Conservation (phyloP, 805 yeast genomes). For the Candida vartiovaarae region DNA sequence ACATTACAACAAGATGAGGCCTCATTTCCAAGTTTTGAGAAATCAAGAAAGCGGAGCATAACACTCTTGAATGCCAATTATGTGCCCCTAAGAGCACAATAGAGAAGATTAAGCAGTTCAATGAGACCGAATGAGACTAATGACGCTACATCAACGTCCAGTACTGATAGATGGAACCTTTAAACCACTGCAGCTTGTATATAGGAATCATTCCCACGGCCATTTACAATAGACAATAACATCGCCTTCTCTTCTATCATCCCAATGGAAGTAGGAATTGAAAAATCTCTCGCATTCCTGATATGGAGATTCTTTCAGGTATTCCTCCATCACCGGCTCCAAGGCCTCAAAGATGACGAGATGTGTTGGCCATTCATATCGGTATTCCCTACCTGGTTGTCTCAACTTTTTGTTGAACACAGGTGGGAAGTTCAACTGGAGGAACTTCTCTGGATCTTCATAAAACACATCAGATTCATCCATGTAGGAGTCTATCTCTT, state of each 20-base stretch:
- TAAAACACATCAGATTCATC: slow-evolving; percentile 89
- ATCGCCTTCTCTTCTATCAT: slow-evolving; percentile 70
- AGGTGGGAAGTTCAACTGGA: slow-evolving; percentile 47
- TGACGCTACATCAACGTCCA: background rate
- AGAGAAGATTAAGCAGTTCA: slow-evolving; percentile 8
- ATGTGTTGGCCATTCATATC: slow-evolving; percentile 62
- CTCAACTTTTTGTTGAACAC: slow-evolving; percentile 17
- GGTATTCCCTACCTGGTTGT: slow-evolving; percentile 24
- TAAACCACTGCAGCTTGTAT: slow-evolving; percentile 2
- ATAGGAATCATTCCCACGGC: slow-evolving; percentile 26
- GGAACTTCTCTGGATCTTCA: slow-evolving; percentile 51
- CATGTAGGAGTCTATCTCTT: slow-evolving; percentile 41
- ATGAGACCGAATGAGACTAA: background rate
- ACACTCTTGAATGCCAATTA: slow-evolving; percentile 14
- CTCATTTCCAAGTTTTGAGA: slow-evolving; percentile 6
- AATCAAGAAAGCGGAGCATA: slow-evolving; percentile 15
- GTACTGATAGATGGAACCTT: slow-evolving; percentile 13
- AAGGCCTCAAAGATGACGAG: slow-evolving; percentile 66
- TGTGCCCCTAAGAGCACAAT: slow-evolving; percentile 13
- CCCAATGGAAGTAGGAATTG: slow-evolving; percentile 85
- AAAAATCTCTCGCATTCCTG: slow-evolving; percentile 49
- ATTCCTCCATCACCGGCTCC: slow-evolving; percentile 35
- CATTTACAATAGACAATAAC: slow-evolving; percentile 51
- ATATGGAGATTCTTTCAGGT: slow-evolving; percentile 38
- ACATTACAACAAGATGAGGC: slow-evolving; percentile 13